Base-by-base conservation (phyloP, 2,329 filamentous ascomycete species). In the Colletotrichum euphorbiae region DNA sequence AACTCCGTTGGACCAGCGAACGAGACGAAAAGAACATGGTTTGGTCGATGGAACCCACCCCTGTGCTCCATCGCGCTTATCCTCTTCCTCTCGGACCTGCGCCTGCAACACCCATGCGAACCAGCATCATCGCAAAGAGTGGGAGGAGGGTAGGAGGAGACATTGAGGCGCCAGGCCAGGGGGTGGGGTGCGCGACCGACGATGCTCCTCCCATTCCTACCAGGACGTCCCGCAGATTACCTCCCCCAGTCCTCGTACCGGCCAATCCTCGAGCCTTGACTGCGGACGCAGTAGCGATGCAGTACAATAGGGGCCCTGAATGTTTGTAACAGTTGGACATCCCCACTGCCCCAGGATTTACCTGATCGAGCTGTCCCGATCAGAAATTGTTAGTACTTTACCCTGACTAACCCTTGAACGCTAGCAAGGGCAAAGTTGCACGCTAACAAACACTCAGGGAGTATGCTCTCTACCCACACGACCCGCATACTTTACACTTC, bases 1-100 rank as follows among this genome's bases (percentile, higher is more conserved):
- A 54, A 19, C 42, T 51, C 54, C 55, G 61, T 55, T 59, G 46
- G 24, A 43, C 38, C 38, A 50, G 48, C 66, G 61, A 66, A 56
- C 52, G 46, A 43, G 40, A 51, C 33, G 51, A 54, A 38, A 54
- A 50, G 31, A 54, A 54, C 48, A 48, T 65, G 54, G 63, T 51
- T 45, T 51, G 54, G 46, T 59, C 48, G 46, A 46, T 67, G 67
- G 63, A 67, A 69, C 52, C 70, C 64, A 59, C 62, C 67, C 70
- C 36, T 62, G 46, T 66, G 71, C 61, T 62, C 72, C 71, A 72
- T 62, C 61, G 74, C 77, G 78, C 78, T 76, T 81, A 76, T 75
- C 79, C 78, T 69, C 71, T 77, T 81, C 74, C 73, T 77, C 75
- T 77, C 67, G 80, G 79, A 81, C 80, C 79, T 82, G 80, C 80